A percentile compares a stretch with the other conserved stretches of the same genome.
Evolutionary conservation across 495 filamentous ascomycete species (phyloP).

Genomic region (Neurospora sp.): DNA sequence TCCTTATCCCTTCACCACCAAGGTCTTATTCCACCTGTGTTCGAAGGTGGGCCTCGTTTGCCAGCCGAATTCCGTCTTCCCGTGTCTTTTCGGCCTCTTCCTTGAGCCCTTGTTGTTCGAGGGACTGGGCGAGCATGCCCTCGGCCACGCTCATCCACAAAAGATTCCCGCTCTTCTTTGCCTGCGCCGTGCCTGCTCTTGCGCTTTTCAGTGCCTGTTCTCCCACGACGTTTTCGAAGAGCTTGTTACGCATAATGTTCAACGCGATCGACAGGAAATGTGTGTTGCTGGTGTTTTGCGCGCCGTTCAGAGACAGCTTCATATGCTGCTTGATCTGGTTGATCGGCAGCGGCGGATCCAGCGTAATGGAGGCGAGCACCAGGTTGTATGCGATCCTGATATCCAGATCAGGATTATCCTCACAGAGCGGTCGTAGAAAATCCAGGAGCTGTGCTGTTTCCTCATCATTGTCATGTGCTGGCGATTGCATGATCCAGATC

Average conservation of each 20-base stretch:
- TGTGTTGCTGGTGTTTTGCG: slow-evolving; percentile 50
- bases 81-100: slow-evolving; percentile 44
- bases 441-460: slow-evolving; percentile 47
- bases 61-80: slow-evolving; percentile 15
- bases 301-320: slow-evolving; percentile 43
- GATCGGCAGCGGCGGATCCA: slow-evolving; percentile 44
- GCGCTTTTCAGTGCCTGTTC: slow-evolving; percentile 88
- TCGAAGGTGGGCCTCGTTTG: slow-evolving; percentile 21
- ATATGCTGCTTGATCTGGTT: slow-evolving; percentile 70
- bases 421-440: slow-evolving; percentile 56
- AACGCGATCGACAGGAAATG: slow-evolving; percentile 76
- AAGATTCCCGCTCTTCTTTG: slow-evolving; percentile 60
- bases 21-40: slow-evolving; percentile 8
- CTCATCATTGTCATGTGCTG: slow-evolving; percentile 37
- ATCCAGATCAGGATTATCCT: slow-evolving; percentile 56
- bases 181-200: slow-evolving; percentile 61
- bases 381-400: slow-evolving; percentile 70
- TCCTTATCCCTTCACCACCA: neutral
- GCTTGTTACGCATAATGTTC: slow-evolving; percentile 72
- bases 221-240: slow-evolving; percentile 78
- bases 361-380: slow-evolving; percentile 57
- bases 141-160: slow-evolving; percentile 83
- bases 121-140: slow-evolving; percentile 65
- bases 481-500: slow-evolving; percentile 69
- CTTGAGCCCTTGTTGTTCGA: slow-evolving; percentile 59